phyloP scores from a whole-genome alignment of 331 rosid genomes.

The Cydonia oblonga region DNA sequence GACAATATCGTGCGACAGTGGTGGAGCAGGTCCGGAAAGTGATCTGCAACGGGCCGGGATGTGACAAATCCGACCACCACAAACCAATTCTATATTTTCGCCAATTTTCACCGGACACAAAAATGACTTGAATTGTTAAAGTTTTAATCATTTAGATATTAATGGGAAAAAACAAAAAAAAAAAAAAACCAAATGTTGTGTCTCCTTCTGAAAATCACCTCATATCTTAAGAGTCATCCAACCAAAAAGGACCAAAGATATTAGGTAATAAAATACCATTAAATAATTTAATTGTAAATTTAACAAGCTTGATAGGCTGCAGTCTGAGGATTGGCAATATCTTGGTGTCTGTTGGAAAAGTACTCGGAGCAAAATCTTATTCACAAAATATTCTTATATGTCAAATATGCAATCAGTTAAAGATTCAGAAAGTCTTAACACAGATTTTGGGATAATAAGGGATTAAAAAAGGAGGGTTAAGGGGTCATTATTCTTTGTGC shows the following conservation, averaged over 20 bases:
- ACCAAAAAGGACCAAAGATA: neutral
- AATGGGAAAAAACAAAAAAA: neutral
- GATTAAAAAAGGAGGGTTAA: neutral
- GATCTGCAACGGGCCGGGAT: too few species aligned
- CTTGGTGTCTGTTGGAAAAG: neutral
- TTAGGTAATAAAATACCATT: neutral
- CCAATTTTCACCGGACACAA: neutral
- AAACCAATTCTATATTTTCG: neutral
- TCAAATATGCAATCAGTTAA: neutral
- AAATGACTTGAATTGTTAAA: too few species aligned
- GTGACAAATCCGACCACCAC: neutral
- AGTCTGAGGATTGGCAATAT: neutral
- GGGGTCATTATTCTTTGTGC: neutral
- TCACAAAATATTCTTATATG: neutral
- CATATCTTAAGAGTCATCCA: neutral
- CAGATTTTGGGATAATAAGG: neutral
- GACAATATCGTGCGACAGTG: too few species aligned
- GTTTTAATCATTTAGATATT: too few species aligned
- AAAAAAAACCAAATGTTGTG: neutral
- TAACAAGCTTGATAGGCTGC: neutral
- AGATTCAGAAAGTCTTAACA: neutral
- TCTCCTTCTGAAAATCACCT: neutral
- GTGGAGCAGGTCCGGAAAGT: too few species aligned
- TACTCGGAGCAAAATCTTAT: neutral
- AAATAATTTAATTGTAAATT: too few species aligned